These are phyloP conservation scores for Monosporascus sp. DNA, from an alignment of 2,329 filamentous ascomycete genomes.

Conservation along the genomic window DNA sequence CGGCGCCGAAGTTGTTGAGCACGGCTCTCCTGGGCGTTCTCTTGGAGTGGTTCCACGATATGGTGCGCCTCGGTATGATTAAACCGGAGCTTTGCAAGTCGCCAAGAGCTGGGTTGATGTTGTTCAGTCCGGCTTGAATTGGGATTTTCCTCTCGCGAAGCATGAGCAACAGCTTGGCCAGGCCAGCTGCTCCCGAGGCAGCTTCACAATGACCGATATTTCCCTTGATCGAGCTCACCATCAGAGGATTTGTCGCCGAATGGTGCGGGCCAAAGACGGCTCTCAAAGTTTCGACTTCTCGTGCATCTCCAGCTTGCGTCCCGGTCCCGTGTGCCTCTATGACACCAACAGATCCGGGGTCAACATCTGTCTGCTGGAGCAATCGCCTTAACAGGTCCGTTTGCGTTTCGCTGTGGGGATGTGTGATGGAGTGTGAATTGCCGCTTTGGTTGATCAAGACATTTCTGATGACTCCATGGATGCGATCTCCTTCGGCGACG, in stretches of 20 bases:
- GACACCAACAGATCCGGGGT: slow-evolving; percentile 5
- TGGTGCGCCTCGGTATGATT: slow-evolving; percentile 1
- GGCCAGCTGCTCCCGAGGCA: slow-evolving; percentile 7
- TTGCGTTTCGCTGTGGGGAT: slow-evolving; percentile 9
- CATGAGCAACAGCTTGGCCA: slow-evolving; percentile 11
- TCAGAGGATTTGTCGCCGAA: slow-evolving; percentile 1
- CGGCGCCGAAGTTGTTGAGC: slow-evolving; percentile 13
- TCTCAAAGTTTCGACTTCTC: slow-evolving; percentile 7
- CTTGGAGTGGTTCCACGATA: slow-evolving; percentile 1
- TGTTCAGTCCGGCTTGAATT: slow-evolving; percentile 7
- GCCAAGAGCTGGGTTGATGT: slow-evolving; percentile 5
- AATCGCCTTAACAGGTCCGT: slow-evolving; percentile 5
- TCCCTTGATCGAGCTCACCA: slow-evolving; percentile 10
- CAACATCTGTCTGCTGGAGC: slow-evolving; percentile 1
- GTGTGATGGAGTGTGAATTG: slow-evolving; percentile 11
- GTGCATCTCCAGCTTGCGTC: slow-evolving; percentile 10
- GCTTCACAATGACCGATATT: slow-evolving; percentile 12
- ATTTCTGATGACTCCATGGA: slow-evolving; percentile 9
- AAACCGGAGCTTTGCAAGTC: slow-evolving; percentile 4
- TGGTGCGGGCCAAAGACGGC: slow-evolving; percentile 1
- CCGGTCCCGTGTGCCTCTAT: slow-evolving; percentile 9
- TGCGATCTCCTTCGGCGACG: slow-evolving; percentile 8
- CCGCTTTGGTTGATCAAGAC: slow-evolving; percentile 10
- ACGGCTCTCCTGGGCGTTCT: slow-evolving; percentile 3
- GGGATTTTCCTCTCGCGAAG: slow-evolving; percentile 8